Evolutionary conservation across 2,329 filamentous ascomycete species (phyloP), one percentile per base, ranked within the genome.

Genomic region (Pleurostoma richardsiae): DNA sequence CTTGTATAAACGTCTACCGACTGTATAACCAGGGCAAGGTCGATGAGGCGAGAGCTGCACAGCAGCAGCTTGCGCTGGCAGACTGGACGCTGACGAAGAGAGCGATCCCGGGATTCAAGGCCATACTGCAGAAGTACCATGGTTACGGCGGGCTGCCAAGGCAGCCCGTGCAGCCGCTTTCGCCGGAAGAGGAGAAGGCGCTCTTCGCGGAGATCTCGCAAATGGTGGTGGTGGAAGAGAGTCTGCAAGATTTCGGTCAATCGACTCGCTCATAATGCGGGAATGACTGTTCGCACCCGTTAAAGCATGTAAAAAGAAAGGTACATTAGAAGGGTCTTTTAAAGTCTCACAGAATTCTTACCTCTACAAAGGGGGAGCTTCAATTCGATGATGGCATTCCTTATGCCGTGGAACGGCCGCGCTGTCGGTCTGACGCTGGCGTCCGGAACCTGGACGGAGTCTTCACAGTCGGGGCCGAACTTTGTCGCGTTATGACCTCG

Each of bases 91-190:
- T 56, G 39, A 56, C 54, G 4, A 56, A 52, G 42, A 27, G 54
- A 19, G 54, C 54, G 4, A 52, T 56, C 27, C 54, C 54, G 6
- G 54, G 54, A 5, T 55, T 54, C 49, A 55, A 56, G 47, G 51
- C 51, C 4, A 51, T 55, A 10, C 45, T 56, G 33, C 45, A 49
- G 5, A 36, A 45, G 6, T 76, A 76, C 59, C 76, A 73, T 52
- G 78, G 77, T 3, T 85, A 85, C 57, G 80, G 78, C 33, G 80
- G 71, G 2, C 71, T 68, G 52, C 72, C 72, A 30, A 66, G 78
- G 49, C 72, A 69, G 54, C 77, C 78, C 41, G 54, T 56, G 49
- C 41, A 42, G n/a, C 38, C 43, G 59, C 54, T 59, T 29, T 28
- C 43, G 4, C 41, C 38, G 10, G 48, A 49, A 29, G 38, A 45